phyloP scores from a whole-genome alignment of 306 rosid species.

The Cicer yamashitae region DNA sequence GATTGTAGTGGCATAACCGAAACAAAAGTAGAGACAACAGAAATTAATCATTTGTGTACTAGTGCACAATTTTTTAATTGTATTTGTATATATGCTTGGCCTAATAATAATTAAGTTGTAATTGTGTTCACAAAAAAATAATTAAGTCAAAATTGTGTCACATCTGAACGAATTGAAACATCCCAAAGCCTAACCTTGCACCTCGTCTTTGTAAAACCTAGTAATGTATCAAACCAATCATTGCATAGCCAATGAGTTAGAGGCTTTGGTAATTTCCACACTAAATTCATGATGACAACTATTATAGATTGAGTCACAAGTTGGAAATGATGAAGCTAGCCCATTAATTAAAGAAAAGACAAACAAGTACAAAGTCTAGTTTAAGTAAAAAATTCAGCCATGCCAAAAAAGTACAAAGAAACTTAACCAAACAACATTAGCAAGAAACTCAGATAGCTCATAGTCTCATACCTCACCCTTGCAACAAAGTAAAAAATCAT shows the following conservation, averaged over 20 bases:
- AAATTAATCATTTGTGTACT: too few species aligned
- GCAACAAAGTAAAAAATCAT: background rate
- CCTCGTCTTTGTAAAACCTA: too few species aligned
- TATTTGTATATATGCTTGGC: too few species aligned
- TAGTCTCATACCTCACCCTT: background rate
- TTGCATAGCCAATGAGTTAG: background rate
- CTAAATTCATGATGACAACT: slow-evolving; percentile 7
- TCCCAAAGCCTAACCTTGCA: too few species aligned
- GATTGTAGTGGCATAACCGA: too few species aligned
- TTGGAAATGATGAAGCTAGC: slow-evolving; percentile 9
- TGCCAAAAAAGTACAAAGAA: slow-evolving; percentile 18
- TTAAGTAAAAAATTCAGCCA: slow-evolving; percentile 14
- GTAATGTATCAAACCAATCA: background rate
- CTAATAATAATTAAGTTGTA: too few species aligned
- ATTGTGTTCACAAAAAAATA: too few species aligned
- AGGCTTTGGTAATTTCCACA: slow-evolving; percentile 2
- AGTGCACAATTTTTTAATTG: too few species aligned
- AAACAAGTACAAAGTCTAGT: slow-evolving; percentile 11
- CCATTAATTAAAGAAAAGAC: slow-evolving; percentile 7
- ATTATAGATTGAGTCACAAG: background rate
- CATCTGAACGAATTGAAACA: too few species aligned
- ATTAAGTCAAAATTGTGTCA: too few species aligned
- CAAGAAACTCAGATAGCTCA: background rate
- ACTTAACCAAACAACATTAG: background rate
- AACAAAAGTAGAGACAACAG: too few species aligned